Evolutionary conservation across 176 grass and related monocot species (phyloP).

Genomic region (Poa pratensis): DNA sequence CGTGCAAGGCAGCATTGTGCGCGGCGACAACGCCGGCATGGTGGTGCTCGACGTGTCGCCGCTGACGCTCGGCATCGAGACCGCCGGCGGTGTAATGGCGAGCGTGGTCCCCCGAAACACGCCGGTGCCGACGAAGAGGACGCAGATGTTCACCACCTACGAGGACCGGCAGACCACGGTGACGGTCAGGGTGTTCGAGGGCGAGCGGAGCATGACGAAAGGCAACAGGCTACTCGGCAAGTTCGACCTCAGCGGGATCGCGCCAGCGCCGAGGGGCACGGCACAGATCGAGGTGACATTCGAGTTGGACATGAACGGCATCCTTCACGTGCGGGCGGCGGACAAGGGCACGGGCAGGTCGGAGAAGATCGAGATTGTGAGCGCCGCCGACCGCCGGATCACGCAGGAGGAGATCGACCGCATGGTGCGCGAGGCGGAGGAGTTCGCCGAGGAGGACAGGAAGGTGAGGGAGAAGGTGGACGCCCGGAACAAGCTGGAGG

Average conservation of each 20-base stretch:
- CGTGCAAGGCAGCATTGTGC: neutral
- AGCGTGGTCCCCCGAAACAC: neutral
- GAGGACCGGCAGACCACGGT: neutral
- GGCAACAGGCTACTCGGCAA: neutral
- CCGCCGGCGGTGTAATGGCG: neutral
- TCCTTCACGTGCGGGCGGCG: no score
- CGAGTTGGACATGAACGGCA: neutral
- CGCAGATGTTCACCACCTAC: neutral
- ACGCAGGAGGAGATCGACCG: neutral
- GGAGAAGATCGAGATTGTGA: neutral
- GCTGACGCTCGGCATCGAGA: neutral
- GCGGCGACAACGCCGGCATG: neutral
- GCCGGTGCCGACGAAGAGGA: neutral
- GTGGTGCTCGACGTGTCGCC: neutral
- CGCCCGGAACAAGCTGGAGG: neutral
- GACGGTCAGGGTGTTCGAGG: neutral
- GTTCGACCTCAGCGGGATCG: neutral
- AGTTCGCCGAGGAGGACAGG: neutral
- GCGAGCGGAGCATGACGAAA: neutral
- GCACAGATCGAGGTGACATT: neutral
- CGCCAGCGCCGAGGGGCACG: neutral
- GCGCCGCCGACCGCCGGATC: neutral
- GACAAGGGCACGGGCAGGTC: no score
- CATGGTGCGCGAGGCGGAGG: neutral
- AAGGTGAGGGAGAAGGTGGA: neutral